Evolutionary conservation across 176 grass and related monocot species (phyloP), one percentile per base, ranked within the genome.

Genomic region (Poa pratensis): DNA sequence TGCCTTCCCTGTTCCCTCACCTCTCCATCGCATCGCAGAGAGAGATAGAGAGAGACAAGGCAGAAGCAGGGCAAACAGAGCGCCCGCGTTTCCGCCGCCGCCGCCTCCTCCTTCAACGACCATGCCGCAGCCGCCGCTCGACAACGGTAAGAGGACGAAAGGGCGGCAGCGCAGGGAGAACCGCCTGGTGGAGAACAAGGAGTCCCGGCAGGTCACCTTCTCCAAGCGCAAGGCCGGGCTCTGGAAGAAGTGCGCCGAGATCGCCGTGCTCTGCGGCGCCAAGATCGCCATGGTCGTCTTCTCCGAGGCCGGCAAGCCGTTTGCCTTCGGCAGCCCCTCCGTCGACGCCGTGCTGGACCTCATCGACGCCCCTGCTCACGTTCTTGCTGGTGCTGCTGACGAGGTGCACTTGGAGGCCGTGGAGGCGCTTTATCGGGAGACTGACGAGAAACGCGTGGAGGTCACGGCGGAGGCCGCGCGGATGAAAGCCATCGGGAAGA

Each of bases 191-290:
- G 53, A 82, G 13, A 19, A 88, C 53, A 49, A 63, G 23, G 52
- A 28, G 20, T 39, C 6, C 0, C 55, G 82, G 11, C 82, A 82
- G 39, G 86, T 88, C 1, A 82, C 53, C 39, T 84, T 50, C 50
- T 88, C 87, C 28, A 92, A 89, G 80, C 79, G 90, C 58, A 82
- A 73, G 40, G 5, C 51, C 49, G 90, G 87, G 9, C 46, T 85
- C 14, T 85, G 90, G 3, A 96, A 96, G 84, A 96, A 96, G 82
- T 82, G 82, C 16, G 86, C 74, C 52, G 94, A 96, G 68, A 62
- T 91, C 9, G 53, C 76, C 27, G 79, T 83, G 84, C 91, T 91
- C 55, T 91, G 89, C 75, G 87, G 68, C 68, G 82, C 84, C 32
- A 52, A 75, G 28, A 46, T 96, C 53, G 94, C 87, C 17, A 32